Base-by-base conservation (phyloP, 2,329 filamentous ascomycete genomes). In the Amauroascus verrucosus region DNA sequence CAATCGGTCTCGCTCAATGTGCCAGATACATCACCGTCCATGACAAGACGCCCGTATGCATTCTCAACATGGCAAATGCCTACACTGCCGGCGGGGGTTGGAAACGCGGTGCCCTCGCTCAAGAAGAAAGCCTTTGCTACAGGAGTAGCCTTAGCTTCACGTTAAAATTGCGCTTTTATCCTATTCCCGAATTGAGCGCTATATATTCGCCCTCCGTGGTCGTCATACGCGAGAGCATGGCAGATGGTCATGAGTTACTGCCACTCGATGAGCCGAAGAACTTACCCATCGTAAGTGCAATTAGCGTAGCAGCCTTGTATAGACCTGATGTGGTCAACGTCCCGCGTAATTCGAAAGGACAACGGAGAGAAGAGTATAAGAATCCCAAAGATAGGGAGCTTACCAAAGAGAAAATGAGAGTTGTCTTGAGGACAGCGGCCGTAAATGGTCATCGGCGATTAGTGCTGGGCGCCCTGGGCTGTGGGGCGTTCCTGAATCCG, bases 91-190 rank as follows among this genome's bases (percentile, higher is more conserved):
- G 83, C n/a, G 83, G 84, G 18, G 82, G 81, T 16, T 86, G 82
- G 76, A 63, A 75, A 3, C 74, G 73, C 35, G 83, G 83, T 33
- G 73, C 80, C 52, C 66, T 78, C 28, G 83, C 83, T 0, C 84
- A 87, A 65, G 83, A 87, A 67, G 84, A 87, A 69, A 76, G 78
- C 2, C 72, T 87, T 6, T 86, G 82, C 67, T 83, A 81, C 63
- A 77, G 83, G 41, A 80, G 75, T 53, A 75, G 65, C 37, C 66
- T 75, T 8, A 62, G 58, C 53, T 65, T 62, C 32, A 68, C 68
- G 1, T 63, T 74, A n/a, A 69, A 72, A 33, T 33, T 48, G 7
- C 48, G 60, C 3, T 76, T 76, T 61, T 84, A 84, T 62, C 80
- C 80, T 0, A 70, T 80, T 55, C 67, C 68, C 22, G 65, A 72